Evolutionary conservation across 1,139 yeast species (phyloP), one percentile per base, ranked within the genome.

Genomic region (Pichia sp.): DNA sequence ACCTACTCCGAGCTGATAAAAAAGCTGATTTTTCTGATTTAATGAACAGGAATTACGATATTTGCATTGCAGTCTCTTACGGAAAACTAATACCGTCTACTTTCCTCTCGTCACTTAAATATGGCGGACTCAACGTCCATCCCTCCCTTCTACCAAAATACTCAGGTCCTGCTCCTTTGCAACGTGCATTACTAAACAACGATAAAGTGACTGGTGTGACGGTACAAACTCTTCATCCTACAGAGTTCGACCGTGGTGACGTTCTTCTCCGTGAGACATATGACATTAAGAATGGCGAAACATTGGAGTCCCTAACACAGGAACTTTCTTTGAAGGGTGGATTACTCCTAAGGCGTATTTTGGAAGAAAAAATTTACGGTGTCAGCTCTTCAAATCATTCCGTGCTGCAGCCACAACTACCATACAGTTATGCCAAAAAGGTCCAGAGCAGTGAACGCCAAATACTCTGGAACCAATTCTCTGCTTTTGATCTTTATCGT

Each of bases 161-260:
- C 64, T 79, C 92, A 1, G 99, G 99, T 0, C 84, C 98, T 0
- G 86, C 97, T 2, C 99, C 99, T 0, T 72, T 95, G 6, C 98
- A 93, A 61, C 78, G 82, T 59, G 85, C 97, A 0, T 69, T 95
- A 29, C 70, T 90, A 64, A 81, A 87, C 59, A 76, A 76, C 52
- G 93, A 87, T 60, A 46, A 60, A 1, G 60, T 55, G 32, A 85
- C 98, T 0, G 99, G 99, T 0, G 96, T 90, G 10, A 81, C 97
- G 0, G 79, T 95, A 0, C 99, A 93, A 68, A 88, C 96, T 0
- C 70, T 93, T 19, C 97, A 93, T 67, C 97, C 97, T 0, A 79
- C 86, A 0, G 78, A 84, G 65, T 93, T 93, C 64, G 99, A 93
- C 64, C 76, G 74, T 47, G 99, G 99, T 0, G 74, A 76, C 6